A percentile compares a stretch with the other conserved stretches of the same genome.
Conservation (phyloP, 2,329 filamentous ascomycete genomes). For the Claviceps digitariae region DNA sequence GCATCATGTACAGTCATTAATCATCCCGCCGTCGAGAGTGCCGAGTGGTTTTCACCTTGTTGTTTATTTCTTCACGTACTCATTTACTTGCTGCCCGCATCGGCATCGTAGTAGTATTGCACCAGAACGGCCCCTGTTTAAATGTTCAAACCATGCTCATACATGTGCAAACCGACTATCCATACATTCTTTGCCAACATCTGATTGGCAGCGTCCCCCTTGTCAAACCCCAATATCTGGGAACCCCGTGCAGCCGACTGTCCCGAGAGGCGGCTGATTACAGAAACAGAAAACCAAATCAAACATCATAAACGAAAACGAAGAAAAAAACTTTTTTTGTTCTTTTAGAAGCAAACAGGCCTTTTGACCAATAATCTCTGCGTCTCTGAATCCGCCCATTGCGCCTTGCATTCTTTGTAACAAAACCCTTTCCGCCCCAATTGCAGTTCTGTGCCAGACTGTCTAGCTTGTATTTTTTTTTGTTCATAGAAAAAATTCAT, state of each 20-base stretch:
- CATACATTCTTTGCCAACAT: background rate
- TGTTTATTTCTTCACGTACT: no score
- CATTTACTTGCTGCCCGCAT: background rate
- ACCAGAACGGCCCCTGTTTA: background rate
- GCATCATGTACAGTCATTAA: no score
- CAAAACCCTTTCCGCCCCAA: background rate
- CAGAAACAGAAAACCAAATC: background rate
- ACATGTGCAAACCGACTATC: background rate
- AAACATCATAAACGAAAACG: background rate
- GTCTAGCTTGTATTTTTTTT: background rate
- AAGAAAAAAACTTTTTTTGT: no score
- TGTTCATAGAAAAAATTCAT: conserved; percentile 9
- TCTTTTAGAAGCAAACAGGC: background rate
- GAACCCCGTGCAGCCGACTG: background rate
- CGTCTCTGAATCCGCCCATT: background rate
- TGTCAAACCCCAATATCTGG: conserved; percentile 1
- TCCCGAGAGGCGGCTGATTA: background rate
- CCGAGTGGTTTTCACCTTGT: no score
- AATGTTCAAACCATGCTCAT: no score
- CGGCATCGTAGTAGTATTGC: background rate
- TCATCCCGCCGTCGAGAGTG: no score
- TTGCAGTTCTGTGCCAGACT: conserved; percentile 6
- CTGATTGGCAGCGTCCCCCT: background rate
- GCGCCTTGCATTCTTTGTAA: conserved; percentile 4
- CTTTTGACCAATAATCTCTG: background rate